Base-by-base conservation (phyloP, 345 rosid genomes). In the Physaria fendleri region DNA sequence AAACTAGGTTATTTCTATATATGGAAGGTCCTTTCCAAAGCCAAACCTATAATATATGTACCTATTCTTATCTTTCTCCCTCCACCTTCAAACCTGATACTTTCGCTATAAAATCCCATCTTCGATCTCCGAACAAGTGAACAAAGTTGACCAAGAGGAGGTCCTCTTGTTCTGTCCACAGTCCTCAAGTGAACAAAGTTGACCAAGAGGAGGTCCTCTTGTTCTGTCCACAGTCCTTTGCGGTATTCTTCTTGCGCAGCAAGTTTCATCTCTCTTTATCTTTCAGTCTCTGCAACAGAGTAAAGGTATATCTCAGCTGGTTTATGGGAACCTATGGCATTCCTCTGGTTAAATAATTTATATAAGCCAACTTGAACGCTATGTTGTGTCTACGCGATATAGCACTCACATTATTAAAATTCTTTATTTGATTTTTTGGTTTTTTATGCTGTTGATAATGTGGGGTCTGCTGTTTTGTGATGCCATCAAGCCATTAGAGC, bases 61-160 rank as follows among this genome's bases (percentile, higher is more conserved):
- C 97, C 94, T 87, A 87, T 50, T 61, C 73, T 69, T 70, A 77
- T 55, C 65, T 79, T 78, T 84, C 97, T 83, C 99, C 99, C 99
- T 75, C 99, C 99, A 87, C 97, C 97, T 87, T 89, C 97, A 93
- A 93, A 93, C 99, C 99, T 93, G 99, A 93, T 73, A 93, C 92
- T 78, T 93, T 83, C 0, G 99, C 97, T 56, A 93, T 79, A 83
- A 82, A 93, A 69, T 93, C 97, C 99, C 99, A 93, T 70, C 97
- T 79, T 45, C 99, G 94, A 75, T 93, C 97, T 37, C 99, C 99
- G 56, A 93, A 85, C 43, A 85, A 67, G 78, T 85, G 87, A 68
- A 93, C 94, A 75, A 82, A 89, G 88, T 82, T 80, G 68, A 77
- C 75, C 73, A 93, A 83, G 23, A 89, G 79, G 17, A 78, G 33